A percentile compares a stretch with the other conserved stretches of the same genome.
Conservation (phyloP, 257 asterid species). For the Nicotiana knightiana region DNA sequence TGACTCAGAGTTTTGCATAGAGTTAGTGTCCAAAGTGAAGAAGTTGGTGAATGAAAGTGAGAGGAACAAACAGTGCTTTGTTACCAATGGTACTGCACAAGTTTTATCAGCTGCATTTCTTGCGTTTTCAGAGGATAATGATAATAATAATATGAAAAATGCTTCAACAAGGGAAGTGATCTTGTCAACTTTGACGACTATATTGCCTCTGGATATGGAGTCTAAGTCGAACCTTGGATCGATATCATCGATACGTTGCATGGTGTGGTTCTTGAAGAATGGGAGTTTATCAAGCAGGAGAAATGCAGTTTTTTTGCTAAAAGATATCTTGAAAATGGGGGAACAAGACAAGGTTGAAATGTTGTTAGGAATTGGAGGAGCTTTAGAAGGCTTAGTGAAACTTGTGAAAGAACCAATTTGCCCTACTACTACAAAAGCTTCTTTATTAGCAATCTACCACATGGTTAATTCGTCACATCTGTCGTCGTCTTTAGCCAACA, state of each 20-base stretch:
- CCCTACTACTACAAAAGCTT: conserved; percentile 42
- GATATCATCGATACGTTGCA: conserved; percentile 19
- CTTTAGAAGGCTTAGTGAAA: conserved; percentile 32
- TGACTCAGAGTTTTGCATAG: conserved; percentile 20
- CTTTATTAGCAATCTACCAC: conserved; percentile 31
- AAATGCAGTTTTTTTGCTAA: conserved; percentile 24
- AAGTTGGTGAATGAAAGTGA: conserved; percentile 35
- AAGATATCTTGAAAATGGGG: conserved; percentile 9
- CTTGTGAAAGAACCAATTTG: conserved; percentile 41
- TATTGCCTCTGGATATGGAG: conserved; percentile 29
- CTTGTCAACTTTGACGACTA: conserved; percentile 22
- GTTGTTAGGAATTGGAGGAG: conserved; percentile 20
- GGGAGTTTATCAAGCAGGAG: conserved; percentile 24
- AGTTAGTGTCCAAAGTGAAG: conserved; percentile 23
- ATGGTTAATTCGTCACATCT: conserved; percentile 12
- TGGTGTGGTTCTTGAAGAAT: conserved; percentile 28
- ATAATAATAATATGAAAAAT: background rate
- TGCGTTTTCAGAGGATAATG: conserved; percentile 17
- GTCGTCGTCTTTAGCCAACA: background rate
- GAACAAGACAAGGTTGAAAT: background rate
- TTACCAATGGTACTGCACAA: conserved; percentile 15
- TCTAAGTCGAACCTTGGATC: conserved; percentile 25
- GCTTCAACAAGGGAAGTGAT: conserved; percentile 23
- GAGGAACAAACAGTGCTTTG: conserved; percentile 33
- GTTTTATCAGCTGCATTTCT: conserved; percentile 33